phyloP scores from a whole-genome alignment of 179 eudicot genomes.

The Corrigiola litoralis region DNA sequence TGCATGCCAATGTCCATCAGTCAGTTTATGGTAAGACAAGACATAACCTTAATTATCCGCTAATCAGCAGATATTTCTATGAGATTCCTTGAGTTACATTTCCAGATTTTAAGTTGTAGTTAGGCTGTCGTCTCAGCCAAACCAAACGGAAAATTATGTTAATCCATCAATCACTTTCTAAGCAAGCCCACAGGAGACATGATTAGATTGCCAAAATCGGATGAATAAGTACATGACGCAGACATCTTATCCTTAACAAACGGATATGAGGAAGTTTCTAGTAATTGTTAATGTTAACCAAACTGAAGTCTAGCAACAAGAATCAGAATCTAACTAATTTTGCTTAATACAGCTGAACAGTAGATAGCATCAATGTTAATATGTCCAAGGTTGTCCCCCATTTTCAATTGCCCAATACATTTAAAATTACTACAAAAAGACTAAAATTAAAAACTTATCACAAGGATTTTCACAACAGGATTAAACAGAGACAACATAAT shows the following conservation, averaged over 20 bases:
- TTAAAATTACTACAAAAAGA: too few relatives aligned
- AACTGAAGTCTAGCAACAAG: slow-evolving; percentile 6
- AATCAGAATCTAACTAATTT: not conserved
- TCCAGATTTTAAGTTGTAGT: slow-evolving; percentile 7
- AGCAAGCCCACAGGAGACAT: slow-evolving; percentile 33
- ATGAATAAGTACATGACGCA: slow-evolving; percentile 25
- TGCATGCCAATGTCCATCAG: slow-evolving; percentile 12
- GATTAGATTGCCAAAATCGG: slow-evolving; percentile 29
- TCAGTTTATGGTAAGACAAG: slow-evolving; percentile 11
- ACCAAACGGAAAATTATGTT: slow-evolving; percentile 18
- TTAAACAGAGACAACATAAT: too few relatives aligned
- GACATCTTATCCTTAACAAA: slow-evolving; percentile 30
- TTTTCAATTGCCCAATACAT: not conserved
- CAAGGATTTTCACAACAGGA: too few relatives aligned
- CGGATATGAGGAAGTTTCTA: slow-evolving; percentile 4
- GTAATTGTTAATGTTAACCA: slow-evolving; percentile 10
- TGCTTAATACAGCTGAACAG: slow-evolving; percentile 8
- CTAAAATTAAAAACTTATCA: not conserved
- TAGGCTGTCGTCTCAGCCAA: slow-evolving; percentile 18
- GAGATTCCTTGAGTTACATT: slow-evolving; percentile 6
- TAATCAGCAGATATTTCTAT: slow-evolving; percentile 16
- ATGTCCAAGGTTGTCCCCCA: not conserved
- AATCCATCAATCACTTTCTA: slow-evolving; percentile 33
- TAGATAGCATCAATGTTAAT: not conserved
- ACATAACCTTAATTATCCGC: slow-evolving; percentile 25